These are phyloP conservation scores for Rhynchosporium graminicola DNA, from an alignment of 2,329 filamentous ascomycete species.

Conservation along the genomic window DNA sequence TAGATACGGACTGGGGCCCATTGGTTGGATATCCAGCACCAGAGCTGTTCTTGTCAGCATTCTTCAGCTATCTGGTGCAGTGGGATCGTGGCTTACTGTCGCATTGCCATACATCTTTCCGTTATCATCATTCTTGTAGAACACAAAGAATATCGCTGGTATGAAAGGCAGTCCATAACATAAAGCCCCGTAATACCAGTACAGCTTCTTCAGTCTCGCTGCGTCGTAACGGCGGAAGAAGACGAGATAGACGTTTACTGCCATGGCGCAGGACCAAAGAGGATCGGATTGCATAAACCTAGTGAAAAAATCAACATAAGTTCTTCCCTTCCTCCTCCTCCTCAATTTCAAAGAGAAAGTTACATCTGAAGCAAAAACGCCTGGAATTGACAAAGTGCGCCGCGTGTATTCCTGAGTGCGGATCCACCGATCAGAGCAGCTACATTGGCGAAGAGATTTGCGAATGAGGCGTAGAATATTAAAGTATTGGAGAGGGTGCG, in stretches of 20 bases:
- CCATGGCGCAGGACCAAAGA: slow-evolving; percentile 60
- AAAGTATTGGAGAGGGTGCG: slow-evolving; percentile 77
- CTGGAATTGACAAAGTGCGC: slow-evolving; percentile 64
- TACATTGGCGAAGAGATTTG: slow-evolving; percentile 59
- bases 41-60: slow-evolving; percentile 53
- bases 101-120: slow-evolving; percentile 44
- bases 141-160: slow-evolving; percentile 55
- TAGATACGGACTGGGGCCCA: slow-evolving; percentile 74
- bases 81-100: slow-evolving; percentile 29
- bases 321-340: neutral
- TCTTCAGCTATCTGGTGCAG: neutral
- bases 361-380: slow-evolving; percentile 79
- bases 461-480: slow-evolving; percentile 61
- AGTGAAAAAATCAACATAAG: slow-evolving; percentile 57
- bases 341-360: slow-evolving; percentile 43
- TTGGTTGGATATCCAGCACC: slow-evolving; percentile 73
- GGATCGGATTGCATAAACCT: slow-evolving; percentile 54
- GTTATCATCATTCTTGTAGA: slow-evolving; percentile 45
- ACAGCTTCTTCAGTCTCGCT: slow-evolving; percentile 50
- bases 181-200: slow-evolving; percentile 54
- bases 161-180: slow-evolving; percentile 60
- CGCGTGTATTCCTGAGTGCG: slow-evolving; percentile 38
- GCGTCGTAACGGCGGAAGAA: slow-evolving; percentile 58
- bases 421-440: slow-evolving; percentile 57
- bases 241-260: slow-evolving; percentile 61